Conservation (phyloP, 148 eudicot species). For the Vaccinium myrtillus region DNA sequence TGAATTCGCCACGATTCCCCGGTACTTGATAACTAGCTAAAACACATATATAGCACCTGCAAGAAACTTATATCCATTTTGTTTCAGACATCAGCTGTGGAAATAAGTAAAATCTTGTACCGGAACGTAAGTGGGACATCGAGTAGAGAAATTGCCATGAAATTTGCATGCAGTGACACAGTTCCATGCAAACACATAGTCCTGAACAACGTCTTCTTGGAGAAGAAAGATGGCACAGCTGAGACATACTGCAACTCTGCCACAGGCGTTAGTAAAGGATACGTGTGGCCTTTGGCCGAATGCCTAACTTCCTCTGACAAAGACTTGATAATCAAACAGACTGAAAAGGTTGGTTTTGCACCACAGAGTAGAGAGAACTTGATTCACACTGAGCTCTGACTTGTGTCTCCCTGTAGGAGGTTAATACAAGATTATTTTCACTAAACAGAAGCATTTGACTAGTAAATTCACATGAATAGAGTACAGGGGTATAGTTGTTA, state of each 20-base stretch:
- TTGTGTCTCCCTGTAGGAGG: neutral
- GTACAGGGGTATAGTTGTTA: neutral
- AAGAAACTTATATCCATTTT: neutral
- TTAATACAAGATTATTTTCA: neutral
- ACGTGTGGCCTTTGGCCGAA: constrained; percentile 76
- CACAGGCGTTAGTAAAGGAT: constrained; percentile 57
- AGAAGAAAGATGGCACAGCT: constrained; percentile 59
- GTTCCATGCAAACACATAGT: constrained; percentile 76
- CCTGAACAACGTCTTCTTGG: constrained; percentile 65
- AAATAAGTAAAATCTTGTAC: constrained; percentile 75
- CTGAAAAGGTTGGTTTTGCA: constrained; percentile 16
- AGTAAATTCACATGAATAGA: neutral
- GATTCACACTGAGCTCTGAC: constrained; percentile 77
- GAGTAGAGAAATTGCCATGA: constrained; percentile 65
- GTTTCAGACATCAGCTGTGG: constrained; percentile 68
- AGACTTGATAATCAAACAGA: constrained; percentile 29
- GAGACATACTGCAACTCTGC: constrained; percentile 76
- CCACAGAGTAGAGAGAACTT: neutral
- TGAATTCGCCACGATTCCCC: neutral
- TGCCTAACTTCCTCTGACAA: constrained; percentile 59
- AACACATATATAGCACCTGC: neutral
- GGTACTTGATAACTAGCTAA: neutral
- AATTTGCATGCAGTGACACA: constrained; percentile 82
- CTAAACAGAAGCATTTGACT: neutral
- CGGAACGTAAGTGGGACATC: constrained; percentile 80